phyloP scores from a whole-genome alignment of 257 asterid genomes.

The Ophiorrhiza pumila region DNA sequence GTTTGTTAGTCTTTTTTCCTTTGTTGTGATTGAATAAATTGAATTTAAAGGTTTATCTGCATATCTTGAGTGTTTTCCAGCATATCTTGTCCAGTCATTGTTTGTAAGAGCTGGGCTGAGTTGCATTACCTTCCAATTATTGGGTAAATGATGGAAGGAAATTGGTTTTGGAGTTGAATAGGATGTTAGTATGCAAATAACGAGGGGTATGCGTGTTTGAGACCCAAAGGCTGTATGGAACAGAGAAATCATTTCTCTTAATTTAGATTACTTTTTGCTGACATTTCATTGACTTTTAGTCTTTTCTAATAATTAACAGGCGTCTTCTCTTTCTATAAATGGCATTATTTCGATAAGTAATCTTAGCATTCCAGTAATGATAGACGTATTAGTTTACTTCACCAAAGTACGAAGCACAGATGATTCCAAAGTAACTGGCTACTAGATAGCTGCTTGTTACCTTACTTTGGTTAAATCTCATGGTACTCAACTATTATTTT shows the following conservation, averaged over 20 bases:
- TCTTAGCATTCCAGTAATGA: neutral
- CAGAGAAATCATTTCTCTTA: neutral
- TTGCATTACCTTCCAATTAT: neutral
- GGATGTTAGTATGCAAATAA: neutral
- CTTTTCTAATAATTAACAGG: neutral
- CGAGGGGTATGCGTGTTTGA: neutral
- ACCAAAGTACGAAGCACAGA: neutral
- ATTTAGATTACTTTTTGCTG: neutral
- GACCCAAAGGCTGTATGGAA: neutral
- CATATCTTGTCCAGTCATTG: neutral
- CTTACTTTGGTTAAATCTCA: neutral
- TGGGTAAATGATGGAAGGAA: constrained; percentile 1
- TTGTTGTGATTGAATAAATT: neutral
- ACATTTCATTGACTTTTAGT: neutral
- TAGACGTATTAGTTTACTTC: neutral
- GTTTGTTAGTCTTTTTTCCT: neutral
- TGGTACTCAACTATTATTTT: neutral
- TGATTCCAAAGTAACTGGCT: neutral
- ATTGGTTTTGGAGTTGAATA: neutral
- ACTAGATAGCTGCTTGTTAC: neutral
- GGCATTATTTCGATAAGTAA: neutral
- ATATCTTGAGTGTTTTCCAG: neutral
- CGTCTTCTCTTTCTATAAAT: neutral
- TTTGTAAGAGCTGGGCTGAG: neutral
- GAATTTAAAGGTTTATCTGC: neutral